These are phyloP conservation scores for Discostella stelligera DNA, from an alignment of 352 stramenopile species.

Conservation along the genomic window DNA sequence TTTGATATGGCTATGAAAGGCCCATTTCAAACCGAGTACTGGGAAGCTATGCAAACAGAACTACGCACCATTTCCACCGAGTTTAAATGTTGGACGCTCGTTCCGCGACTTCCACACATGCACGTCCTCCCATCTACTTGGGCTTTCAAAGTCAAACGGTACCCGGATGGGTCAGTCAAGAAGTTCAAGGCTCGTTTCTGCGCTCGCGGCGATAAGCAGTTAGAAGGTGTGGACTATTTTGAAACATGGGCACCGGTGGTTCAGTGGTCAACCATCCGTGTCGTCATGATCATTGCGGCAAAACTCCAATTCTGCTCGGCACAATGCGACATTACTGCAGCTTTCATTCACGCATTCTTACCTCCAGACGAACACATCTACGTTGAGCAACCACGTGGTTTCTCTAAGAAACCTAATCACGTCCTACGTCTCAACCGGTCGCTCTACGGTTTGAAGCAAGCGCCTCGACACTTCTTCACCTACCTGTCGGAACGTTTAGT, in stretches of 20 bases:
- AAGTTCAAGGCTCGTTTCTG: conserved; percentile 58
- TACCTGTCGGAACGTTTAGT: neutral
- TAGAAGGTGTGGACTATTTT: conserved; percentile 42
- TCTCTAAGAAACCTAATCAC: neutral
- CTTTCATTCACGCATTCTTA: conserved; percentile 15
- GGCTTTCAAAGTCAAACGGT: too few relatives aligned
- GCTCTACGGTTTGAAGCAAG: too few relatives aligned
- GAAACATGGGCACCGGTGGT: conserved; percentile 25
- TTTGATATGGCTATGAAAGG: too few relatives aligned
- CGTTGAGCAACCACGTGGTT: neutral
- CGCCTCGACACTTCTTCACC: too few relatives aligned
- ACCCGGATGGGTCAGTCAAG: neutral
- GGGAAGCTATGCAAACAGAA: conserved; percentile 1
- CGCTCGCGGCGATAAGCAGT: conserved; percentile 39
- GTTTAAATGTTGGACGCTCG: neutral
- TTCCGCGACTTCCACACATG: conserved; percentile 3
- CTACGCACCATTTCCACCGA: conserved; percentile 8
- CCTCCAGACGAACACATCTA: conserved; percentile 21
- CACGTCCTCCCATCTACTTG: neutral
- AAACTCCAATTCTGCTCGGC: conserved; percentile 4
- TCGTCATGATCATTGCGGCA: conserved; percentile 40
- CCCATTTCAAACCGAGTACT: too few relatives aligned
- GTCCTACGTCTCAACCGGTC: neutral
- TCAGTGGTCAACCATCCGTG: conserved; percentile 20
- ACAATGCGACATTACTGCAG: conserved; percentile 16